Evolutionary conservation across 1,284 basidiomycete species (phyloP), one percentile per base, ranked within the genome.

Genomic region (Fomitiporia mediterranea): DNA sequence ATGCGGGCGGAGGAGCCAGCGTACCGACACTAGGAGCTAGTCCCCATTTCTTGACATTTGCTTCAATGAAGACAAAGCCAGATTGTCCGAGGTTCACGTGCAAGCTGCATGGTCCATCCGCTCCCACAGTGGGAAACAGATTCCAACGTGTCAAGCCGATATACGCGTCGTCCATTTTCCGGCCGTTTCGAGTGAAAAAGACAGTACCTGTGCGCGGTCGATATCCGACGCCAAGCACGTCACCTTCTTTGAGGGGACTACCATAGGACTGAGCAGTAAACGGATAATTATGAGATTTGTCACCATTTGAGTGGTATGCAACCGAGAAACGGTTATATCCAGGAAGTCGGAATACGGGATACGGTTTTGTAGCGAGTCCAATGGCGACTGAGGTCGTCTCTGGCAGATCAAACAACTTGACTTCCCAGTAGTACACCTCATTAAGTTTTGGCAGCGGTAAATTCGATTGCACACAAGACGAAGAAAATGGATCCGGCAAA

Each of bases 11-110:
- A 25, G 94, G 94, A 0, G 95, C 94, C 7, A 98, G 79, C 0
- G 95, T 98, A 39, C 94, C 94, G 15, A 93, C 86, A 71, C 93
- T 96, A 4, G 94, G 94, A 23, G 95, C 94, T 35, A 98, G 74
- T 21, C 94, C 94, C 95, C 94, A 98, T 70, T 97, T 97, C 80
- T 98, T 98, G 59, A 98, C 95, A 68, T 98, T 97, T 32, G 94
- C 94, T 72, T 98, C 94, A 65, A 98, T 97, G 66, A 96, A 98
- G 37, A 98, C 94, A 67, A 98, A 98, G 1, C 94, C 94, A 13
- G 91, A 88, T 70, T 98, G 94, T 11, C 94, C 95, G 15, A 98
- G 81, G 69, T 98, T 98, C 67, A 97, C 89, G 66, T 98, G 95
- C 2, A 98, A 83, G 57, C 89, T 94, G 68, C 92, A 95, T 4